Percentiles rank a stretch among this genome's conserved stretches.
Evolutionary conservation across 352 stramenopile genomes (phyloP).

Genomic region (Phytophthora ohioensis): DNA sequence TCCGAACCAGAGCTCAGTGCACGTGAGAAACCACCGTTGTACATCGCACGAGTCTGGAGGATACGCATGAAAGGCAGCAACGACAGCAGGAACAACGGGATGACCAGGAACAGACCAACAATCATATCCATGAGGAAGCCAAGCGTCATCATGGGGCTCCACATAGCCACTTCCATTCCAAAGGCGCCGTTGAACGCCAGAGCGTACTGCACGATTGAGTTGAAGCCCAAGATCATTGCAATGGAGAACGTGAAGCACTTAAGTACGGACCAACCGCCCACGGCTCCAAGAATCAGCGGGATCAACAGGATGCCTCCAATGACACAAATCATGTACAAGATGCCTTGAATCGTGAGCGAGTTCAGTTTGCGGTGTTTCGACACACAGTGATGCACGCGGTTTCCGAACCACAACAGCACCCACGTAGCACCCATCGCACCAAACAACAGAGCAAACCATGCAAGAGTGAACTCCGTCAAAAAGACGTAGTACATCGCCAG

Average conservation of each 20-base stretch:
- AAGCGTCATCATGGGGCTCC: conserved; percentile 72
- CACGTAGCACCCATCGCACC: conserved; percentile 60
- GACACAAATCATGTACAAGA: conserved; percentile 79
- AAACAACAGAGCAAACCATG: conserved; percentile 56
- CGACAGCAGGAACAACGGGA: conserved; percentile 78
- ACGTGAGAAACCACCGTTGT: conserved; percentile 87
- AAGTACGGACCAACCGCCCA: conserved; percentile 63
- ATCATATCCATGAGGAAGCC: conserved; percentile 91
- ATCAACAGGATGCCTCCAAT: conserved; percentile 65
- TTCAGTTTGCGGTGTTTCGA: conserved; percentile 70
- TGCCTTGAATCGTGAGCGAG: conserved; percentile 62
- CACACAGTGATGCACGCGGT: conserved; percentile 56
- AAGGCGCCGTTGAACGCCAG: conserved; percentile 74
- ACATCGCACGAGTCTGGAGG: conserved; percentile 88
- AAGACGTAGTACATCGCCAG: conserved; percentile 89
- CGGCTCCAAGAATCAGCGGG: conserved; percentile 63
- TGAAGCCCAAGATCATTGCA: conserved; percentile 75
- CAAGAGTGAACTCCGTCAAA: conserved; percentile 67
- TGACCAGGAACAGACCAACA: conserved; percentile 79
- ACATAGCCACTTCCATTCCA: conserved; percentile 72
- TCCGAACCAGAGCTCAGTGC: conserved; percentile 81
- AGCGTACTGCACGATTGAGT: conserved; percentile 75
- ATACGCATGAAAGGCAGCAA: conserved; percentile 89
- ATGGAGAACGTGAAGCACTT: conserved; percentile 79
- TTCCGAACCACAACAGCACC: conserved; percentile 62